A percentile compares a stretch with the other conserved stretches of the same genome.
phyloP scores from a whole-genome alignment of 2,329 filamentous ascomycete species.

The Nigrograna mackinnonii region DNA sequence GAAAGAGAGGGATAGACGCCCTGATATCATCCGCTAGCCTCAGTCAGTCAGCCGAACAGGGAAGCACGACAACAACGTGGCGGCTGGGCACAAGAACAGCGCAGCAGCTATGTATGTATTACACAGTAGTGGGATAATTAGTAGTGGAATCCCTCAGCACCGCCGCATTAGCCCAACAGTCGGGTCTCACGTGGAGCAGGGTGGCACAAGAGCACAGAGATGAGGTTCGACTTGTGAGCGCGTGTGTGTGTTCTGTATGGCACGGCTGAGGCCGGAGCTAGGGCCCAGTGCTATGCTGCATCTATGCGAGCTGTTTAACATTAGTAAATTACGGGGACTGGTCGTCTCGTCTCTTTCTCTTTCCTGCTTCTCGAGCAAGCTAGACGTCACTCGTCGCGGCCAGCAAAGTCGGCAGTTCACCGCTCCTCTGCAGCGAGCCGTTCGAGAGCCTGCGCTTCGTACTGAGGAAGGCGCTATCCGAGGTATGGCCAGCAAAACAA shows the following conservation, averaged over 20 bases:
- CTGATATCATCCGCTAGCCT: slow-evolving; percentile 20
- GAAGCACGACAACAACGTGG: slow-evolving; percentile 30
- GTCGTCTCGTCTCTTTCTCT: no score
- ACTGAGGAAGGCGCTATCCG: slow-evolving; percentile 12
- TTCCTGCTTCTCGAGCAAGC: no score
- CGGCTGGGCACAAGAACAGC: slow-evolving; percentile 32
- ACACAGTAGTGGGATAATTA: no score
- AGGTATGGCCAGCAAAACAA: slow-evolving; percentile 13
- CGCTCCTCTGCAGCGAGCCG: slow-evolving; percentile 16
- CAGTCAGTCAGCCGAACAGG: no score
- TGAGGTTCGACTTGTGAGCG: not conserved
- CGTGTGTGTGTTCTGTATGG: slow-evolving; percentile 10
- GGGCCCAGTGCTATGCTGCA: slow-evolving; percentile 25
- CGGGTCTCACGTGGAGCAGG: slow-evolving; percentile 31
- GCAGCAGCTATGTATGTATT: no score
- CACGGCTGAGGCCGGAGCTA: slow-evolving; percentile 37
- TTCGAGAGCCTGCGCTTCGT: slow-evolving; percentile 5
- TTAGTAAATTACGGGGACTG: no score
- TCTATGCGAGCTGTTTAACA: slow-evolving; percentile 22
- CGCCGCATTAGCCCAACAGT: slow-evolving; percentile 23
- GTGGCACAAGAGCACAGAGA: slow-evolving; percentile 15
- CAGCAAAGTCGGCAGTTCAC: slow-evolving; percentile 35
- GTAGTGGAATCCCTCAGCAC: no score
- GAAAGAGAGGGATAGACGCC: no score
- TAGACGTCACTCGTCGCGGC: slow-evolving; percentile 29